Conservation (phyloP, 2,329 filamentous ascomycete species). For the Macrophomina tecta region DNA sequence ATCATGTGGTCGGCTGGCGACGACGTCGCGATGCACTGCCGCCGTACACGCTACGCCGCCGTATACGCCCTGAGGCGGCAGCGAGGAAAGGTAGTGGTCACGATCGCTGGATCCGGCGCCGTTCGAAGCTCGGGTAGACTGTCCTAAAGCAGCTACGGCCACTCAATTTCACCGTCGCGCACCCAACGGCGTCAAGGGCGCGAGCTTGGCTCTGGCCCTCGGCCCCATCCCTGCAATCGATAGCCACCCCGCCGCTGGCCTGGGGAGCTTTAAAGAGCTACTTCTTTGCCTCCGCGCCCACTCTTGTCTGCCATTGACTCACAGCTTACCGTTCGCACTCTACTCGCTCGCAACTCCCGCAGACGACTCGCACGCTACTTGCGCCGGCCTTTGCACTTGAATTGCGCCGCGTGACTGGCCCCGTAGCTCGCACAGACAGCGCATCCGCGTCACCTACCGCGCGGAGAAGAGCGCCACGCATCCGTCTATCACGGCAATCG, state of each 20-base stretch:
- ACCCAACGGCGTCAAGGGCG: constrained; percentile 28
- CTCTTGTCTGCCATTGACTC: constrained; percentile 24
- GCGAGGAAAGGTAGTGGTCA: not conserved
- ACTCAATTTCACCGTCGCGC: constrained; percentile 5
- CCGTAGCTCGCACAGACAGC: constrained; percentile 12
- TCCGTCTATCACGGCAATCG: constrained; percentile 19
- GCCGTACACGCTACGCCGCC: constrained; percentile 25
- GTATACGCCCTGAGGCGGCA: constrained; percentile 7
- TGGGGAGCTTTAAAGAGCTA: constrained; percentile 24
- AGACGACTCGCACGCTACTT: not conserved
- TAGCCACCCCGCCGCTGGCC: constrained; percentile 20
- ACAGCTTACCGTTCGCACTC: not conserved
- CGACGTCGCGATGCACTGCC: not conserved
- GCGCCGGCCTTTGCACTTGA: not conserved
- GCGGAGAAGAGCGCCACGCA: constrained; percentile 21
- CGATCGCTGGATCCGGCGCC: constrained; percentile 25
- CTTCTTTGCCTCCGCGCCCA: constrained; percentile 10
- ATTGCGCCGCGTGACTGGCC: constrained; percentile 4
- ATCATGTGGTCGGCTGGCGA: constrained; percentile 4
- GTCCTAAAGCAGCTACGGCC: constrained; percentile 9
- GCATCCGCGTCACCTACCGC: constrained; percentile 4
- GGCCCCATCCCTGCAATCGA: constrained; percentile 24
- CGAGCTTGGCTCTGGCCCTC: constrained; percentile 20
- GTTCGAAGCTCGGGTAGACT: constrained; percentile 14
- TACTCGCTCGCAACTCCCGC: not conserved